Evolutionary conservation across 352 stramenopile species (phyloP), one percentile per base, ranked within the genome.

Genomic region (Phytophthora parvispora): DNA sequence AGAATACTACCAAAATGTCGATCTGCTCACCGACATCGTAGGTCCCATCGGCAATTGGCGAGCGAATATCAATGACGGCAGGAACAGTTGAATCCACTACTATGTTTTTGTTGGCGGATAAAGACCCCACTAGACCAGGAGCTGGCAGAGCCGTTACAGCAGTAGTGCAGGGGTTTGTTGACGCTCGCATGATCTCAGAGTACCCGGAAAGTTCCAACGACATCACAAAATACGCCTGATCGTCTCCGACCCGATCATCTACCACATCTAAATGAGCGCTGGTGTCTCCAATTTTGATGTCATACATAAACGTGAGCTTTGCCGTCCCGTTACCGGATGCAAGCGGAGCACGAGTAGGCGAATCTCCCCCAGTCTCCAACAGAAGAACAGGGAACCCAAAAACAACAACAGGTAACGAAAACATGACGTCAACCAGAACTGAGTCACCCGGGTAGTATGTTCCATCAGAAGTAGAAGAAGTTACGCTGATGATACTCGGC

Each of bases 1-100:
- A 93, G 49, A 95, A 95, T 2, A 75, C 53, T 8, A 95, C 42
- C 15, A 86, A 48, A 12, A 93, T 54, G 9, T 79, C 67, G 18
- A 95, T 84, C 3, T 56, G 40, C 20, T 93, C 74, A 0, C 78
- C 86, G 3, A 92, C 42, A 29, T 91, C 86, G 58, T 93, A 95
- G 0, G 87, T 92, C 4, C 87, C 86, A 48, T 93, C 75, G 2
- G 54, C 31, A 0, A 74, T 71, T 1, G 67, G 38, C 0, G 83
- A 84, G 12, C 59, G 74, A 29, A 93, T 69, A 25, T 76, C 70
- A 10, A 84, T 62, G 22, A 94, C 78, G 24, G 51, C 64, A 18
- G 87, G 85, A 3, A 63, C 64, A 4, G 70, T 72, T 2, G 85
- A 91, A 31, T 90, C 83, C 9, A 94, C 54, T 0, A 69, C 63